phyloP scores from a whole-genome alignment of 257 asterid genomes.

The Lavandula angustifolia region DNA sequence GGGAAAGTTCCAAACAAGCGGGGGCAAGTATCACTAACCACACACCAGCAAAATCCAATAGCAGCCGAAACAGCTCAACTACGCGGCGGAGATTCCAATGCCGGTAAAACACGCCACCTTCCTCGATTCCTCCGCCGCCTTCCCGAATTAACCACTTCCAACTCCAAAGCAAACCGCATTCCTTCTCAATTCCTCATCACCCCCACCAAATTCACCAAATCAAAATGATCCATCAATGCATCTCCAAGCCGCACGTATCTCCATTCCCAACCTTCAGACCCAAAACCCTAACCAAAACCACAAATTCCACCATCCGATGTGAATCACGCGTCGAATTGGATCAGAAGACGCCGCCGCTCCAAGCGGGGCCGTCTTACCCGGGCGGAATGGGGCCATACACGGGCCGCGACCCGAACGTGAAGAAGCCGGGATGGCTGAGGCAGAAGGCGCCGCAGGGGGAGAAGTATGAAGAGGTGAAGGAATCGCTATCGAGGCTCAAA shows the following conservation, averaged over 20 bases:
- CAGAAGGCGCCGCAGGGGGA: conserved; percentile 98
- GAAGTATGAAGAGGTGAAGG: conserved; percentile 83
- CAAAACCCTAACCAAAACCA: conserved; percentile 26
- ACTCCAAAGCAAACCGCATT: neutral
- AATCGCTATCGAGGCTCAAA: conserved; percentile 71
- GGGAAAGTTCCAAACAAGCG: neutral
- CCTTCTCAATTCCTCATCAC: conserved; percentile 1
- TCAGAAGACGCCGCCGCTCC: conserved; percentile 33
- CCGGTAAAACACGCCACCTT: conserved; percentile 22
- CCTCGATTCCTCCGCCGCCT: conserved; percentile 34
- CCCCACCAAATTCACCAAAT: neutral
- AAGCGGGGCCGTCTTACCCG: conserved; percentile 40
- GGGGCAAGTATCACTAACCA: neutral
- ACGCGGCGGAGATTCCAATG: conserved; percentile 46
- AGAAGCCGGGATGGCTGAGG: conserved; percentile 91
- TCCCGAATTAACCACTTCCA: conserved; percentile 14
- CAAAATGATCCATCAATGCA: conserved; percentile 49
- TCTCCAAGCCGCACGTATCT: conserved; percentile 36
- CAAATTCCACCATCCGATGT: conserved; percentile 34
- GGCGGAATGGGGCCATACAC: conserved; percentile 69
- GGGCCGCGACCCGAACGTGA: conserved; percentile 76
- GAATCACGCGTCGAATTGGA: conserved; percentile 40
- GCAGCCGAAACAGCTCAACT: conserved; percentile 11
- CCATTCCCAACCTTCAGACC: conserved; percentile 32
- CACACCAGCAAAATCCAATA: conserved; percentile 14